These are phyloP conservation scores for Colletotrichum magnum DNA, from an alignment of 2,329 filamentous ascomycete species.

Conservation along the genomic window DNA sequence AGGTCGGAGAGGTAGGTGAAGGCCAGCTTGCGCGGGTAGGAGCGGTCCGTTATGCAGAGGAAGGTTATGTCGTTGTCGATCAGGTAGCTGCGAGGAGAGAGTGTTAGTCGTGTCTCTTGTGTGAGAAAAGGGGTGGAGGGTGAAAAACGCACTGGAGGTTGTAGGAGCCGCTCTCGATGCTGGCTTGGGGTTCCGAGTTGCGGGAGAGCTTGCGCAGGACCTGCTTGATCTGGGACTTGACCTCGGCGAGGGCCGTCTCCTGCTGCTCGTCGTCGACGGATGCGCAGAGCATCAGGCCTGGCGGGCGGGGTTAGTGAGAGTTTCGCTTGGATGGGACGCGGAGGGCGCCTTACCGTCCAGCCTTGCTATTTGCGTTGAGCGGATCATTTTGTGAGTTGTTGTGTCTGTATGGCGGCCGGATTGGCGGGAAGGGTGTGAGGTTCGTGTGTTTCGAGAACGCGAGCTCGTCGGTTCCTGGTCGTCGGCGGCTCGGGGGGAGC, in stretches of 20 bases:
- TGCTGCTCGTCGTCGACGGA: constrained; percentile 93
- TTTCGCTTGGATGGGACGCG: too few relatives aligned
- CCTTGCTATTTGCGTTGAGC: constrained; percentile 93
- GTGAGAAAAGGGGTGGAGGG: background rate
- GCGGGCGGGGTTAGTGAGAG: constrained; percentile 5
- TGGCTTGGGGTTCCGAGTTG: constrained; percentile 91
- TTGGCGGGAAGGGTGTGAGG: background rate
- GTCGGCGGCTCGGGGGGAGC: constrained; percentile 15
- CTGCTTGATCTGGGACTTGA: constrained; percentile 92
- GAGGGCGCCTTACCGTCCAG: constrained; percentile 90
- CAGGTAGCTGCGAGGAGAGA: constrained; percentile 74
- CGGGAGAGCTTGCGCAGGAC: constrained; percentile 89
- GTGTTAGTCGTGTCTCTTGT: constrained; percentile 5
- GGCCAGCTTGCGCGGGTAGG: constrained; percentile 97
- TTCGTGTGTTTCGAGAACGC: background rate
- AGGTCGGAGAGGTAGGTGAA: constrained; percentile 98
- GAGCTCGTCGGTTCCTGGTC: background rate
- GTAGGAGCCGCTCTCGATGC: constrained; percentile 87
- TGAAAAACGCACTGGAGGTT: constrained; percentile 87
- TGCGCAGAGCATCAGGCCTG: constrained; percentile 94
- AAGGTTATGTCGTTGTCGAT: constrained; percentile 89
- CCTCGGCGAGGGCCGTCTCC: constrained; percentile 83
- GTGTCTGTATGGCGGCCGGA: background rate
- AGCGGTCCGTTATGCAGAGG: constrained; percentile 91
- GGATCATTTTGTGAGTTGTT: constrained; percentile 74